Evolutionary conservation across 2,329 filamentous ascomycete genomes (phyloP).

Genomic region (Pseudocercospora pini-densiflorae): DNA sequence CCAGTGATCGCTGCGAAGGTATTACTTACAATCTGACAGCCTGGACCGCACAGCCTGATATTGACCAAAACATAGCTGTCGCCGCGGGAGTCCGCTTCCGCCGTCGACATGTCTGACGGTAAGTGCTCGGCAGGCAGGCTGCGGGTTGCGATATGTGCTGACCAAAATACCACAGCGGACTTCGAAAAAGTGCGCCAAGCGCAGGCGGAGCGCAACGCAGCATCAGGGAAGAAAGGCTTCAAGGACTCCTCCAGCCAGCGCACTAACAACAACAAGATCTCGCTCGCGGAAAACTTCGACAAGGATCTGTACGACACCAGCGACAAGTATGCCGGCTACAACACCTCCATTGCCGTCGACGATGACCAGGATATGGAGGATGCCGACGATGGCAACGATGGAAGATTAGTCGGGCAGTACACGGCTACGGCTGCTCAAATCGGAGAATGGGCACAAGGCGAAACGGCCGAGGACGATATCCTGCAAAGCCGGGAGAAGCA

Average conservation of each 20-base stretch:
- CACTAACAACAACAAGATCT: constrained; percentile 79
- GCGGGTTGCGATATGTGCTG: background rate
- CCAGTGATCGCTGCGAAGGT: constrained; percentile 18
- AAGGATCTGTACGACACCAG: constrained; percentile 75
- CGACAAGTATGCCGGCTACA: constrained; percentile 88
- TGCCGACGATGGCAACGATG: constrained; percentile 67
- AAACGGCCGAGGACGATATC: constrained; percentile 90
- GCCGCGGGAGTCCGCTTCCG: constrained; percentile 17
- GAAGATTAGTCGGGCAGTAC: constrained; percentile 87
- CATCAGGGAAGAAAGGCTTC: constrained; percentile 74
- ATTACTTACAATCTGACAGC: constrained; percentile 7
- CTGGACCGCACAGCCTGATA: constrained; percentile 12
- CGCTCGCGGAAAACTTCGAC: constrained; percentile 87
- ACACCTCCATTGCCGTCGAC: constrained; percentile 80
- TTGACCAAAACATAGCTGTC: constrained; percentile 17
- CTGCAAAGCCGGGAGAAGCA: constrained; percentile 85
- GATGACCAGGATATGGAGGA: constrained; percentile 79
- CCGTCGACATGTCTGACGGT: constrained; percentile 30
- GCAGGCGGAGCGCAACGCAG: constrained; percentile 89
- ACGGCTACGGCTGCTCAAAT: constrained; percentile 91
- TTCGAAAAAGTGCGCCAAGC: constrained; percentile 86
- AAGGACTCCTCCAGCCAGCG: constrained; percentile 78
- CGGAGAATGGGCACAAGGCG: constrained; percentile 89
- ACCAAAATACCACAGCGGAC: constrained; percentile 59
- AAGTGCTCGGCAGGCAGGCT: background rate